These are phyloP conservation scores for Ustilago curta DNA, from an alignment of 1,284 basidiomycete species.

Conservation along the genomic window DNA sequence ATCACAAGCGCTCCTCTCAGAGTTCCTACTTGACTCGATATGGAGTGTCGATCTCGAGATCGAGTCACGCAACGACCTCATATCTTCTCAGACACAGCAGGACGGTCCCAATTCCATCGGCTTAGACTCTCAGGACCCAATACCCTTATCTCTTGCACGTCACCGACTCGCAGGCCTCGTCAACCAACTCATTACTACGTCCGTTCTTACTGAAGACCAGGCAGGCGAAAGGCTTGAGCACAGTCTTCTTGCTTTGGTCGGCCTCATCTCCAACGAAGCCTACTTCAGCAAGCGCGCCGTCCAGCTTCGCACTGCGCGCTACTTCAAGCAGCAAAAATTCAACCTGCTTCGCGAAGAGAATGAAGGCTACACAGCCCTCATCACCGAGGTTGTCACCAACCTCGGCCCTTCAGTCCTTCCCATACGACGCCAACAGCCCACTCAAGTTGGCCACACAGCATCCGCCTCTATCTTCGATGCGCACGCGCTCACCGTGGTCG, in stretches of 20 bases:
- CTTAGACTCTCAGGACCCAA: slow-evolving; percentile 10
- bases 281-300: slow-evolving; percentile 59
- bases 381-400: slow-evolving; percentile 83
- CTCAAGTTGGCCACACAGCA: not conserved
- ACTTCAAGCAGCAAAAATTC: slow-evolving; percentile 97
- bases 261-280: slow-evolving; percentile 53
- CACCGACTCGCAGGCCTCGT: slow-evolving; percentile 34
- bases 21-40: slow-evolving; percentile 53
- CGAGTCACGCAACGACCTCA: slow-evolving; percentile 55
- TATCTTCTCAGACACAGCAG: slow-evolving; percentile 1
- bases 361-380: slow-evolving; percentile 94
- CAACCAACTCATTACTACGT: slow-evolving; percentile 25
- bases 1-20: slow-evolving; percentile 10
- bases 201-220: slow-evolving; percentile 18
- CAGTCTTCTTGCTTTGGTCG: slow-evolving; percentile 47
- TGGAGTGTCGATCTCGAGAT: slow-evolving; percentile 64
- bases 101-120: slow-evolving; percentile 8
- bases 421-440: slow-evolving; percentile 71
- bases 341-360: slow-evolving; percentile 96
- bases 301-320: slow-evolving; percentile 61
- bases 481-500: slow-evolving; percentile 42
- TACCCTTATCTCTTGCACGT: slow-evolving; percentile 31
- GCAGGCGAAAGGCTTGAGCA: slow-evolving; percentile 50
- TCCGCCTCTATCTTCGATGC: slow-evolving; percentile 13
- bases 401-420: slow-evolving; percentile 77